These are phyloP conservation scores for Colletotrichum siamense DNA, from an alignment of 2,329 filamentous ascomycete species.

Conservation along the genomic window DNA sequence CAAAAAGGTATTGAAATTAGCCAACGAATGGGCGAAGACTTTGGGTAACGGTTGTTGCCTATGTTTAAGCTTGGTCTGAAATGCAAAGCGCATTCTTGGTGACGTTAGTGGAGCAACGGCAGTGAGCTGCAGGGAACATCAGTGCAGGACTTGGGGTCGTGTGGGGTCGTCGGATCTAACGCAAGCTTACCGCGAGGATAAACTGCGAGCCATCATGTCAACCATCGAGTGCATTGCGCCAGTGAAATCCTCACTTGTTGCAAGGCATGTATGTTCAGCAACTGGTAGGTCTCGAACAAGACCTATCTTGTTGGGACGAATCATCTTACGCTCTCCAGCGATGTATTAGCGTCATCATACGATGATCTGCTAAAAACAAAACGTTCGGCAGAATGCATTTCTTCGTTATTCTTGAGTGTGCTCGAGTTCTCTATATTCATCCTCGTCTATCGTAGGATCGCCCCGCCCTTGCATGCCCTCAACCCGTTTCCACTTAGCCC, in stretches of 20 bases:
- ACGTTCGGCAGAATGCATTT: not conserved
- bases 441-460: not conserved
- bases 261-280: not conserved
- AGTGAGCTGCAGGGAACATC: conserved; percentile 3
- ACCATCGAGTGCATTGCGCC: not conserved
- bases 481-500: not conserved
- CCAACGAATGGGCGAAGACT: not conserved
- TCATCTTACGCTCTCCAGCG: not conserved
- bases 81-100: conserved; percentile 2
- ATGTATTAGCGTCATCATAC: not conserved
- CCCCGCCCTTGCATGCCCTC: not conserved
- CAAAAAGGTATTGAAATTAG: not conserved
- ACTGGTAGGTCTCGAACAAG: not conserved
- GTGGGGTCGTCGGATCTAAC: conserved; percentile 6
- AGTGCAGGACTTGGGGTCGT: not conserved
- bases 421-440: not conserved
- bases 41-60: not conserved
- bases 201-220: not conserved
- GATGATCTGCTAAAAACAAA: not conserved
- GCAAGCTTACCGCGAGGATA: not conserved
- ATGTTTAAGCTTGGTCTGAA: not conserved
- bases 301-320: not conserved
- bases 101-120: conserved; percentile 17
- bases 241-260: not conserved
- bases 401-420: not conserved